phyloP scores from a whole-genome alignment of 805 yeast species.

The Myxozyma geophila region DNA sequence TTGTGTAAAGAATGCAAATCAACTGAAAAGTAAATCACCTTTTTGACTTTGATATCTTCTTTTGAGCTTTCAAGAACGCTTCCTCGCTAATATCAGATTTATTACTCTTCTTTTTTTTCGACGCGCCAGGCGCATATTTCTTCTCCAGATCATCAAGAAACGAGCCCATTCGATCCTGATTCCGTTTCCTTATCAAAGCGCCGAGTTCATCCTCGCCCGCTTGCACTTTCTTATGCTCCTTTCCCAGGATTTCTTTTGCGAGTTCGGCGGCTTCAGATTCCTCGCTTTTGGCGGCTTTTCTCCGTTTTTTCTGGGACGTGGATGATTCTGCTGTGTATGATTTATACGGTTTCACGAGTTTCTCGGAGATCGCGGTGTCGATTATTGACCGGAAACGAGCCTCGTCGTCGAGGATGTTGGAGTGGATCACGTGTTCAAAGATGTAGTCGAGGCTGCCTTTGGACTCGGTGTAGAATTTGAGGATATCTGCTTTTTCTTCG shows the following conservation, averaged over 20 bases:
- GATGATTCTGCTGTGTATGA: conserved; percentile 54
- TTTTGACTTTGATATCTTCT: conserved; percentile 7
- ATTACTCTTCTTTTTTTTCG: conserved; percentile 19
- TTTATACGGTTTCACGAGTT: conserved; percentile 47
- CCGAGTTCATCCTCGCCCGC: conserved; percentile 44
- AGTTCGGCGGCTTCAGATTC: conserved; percentile 60
- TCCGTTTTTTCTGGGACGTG: conserved; percentile 53
- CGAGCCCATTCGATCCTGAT: conserved; percentile 39
- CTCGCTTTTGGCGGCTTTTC: conserved; percentile 46
- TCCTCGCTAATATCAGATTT: conserved; percentile 17
- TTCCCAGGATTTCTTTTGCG: conserved; percentile 56
- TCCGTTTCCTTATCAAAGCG: conserved; percentile 46
- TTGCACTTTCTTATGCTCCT: conserved; percentile 21
- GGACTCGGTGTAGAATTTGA: conserved; percentile 58
- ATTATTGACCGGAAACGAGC: conserved; percentile 61
- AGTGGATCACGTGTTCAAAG: conserved; percentile 78
- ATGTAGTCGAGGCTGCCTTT: conserved; percentile 72
- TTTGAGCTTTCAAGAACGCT: conserved; percentile 22
- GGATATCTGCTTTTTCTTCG: conserved; percentile 58
- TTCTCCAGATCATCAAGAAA: conserved; percentile 44
- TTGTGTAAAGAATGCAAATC: background rate
- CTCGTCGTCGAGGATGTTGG: conserved; percentile 68
- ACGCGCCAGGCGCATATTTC: conserved; percentile 40
- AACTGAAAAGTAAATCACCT: background rate
- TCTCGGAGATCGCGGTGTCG: conserved; percentile 50